phyloP scores from a whole-genome alignment of 805 yeast genomes.

The Lachancea waltii region DNA sequence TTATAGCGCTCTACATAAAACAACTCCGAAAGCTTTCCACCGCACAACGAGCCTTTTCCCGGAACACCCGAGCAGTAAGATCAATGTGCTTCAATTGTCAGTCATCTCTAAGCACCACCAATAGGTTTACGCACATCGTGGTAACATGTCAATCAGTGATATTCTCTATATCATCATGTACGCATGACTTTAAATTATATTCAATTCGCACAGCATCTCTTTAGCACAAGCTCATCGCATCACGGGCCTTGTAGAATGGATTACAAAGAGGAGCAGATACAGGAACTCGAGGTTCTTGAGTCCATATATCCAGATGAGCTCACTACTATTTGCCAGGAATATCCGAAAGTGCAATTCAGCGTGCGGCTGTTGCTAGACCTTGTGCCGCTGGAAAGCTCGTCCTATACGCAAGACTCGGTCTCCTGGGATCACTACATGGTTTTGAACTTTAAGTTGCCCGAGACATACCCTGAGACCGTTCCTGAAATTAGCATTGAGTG shows the following conservation, averaged over 20 bases:
- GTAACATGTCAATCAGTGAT: too few species aligned
- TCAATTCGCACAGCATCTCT: too few species aligned
- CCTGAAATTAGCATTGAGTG: conserved; percentile 49
- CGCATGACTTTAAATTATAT: too few species aligned
- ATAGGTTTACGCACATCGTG: too few species aligned
- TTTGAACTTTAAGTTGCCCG: conserved; percentile 67
- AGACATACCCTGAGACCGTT: conserved; percentile 71
- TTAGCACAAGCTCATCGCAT: not conserved
- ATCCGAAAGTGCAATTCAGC: conserved; percentile 34
- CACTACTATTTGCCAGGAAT: conserved; percentile 41
- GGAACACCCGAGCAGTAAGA: too few species aligned
- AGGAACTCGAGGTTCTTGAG: conserved; percentile 84
- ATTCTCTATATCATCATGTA: too few species aligned
- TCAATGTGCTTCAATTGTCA: too few species aligned
- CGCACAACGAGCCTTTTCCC: too few species aligned
- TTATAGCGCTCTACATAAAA: too few species aligned
- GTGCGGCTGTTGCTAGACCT: conserved; percentile 63
- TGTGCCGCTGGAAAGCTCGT: conserved; percentile 11
- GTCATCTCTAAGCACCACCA: too few species aligned
- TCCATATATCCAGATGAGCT: conserved; percentile 91
- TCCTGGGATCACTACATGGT: conserved; percentile 49
- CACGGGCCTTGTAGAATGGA: conserved; percentile 51
- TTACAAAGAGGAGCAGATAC: conserved; percentile 72
- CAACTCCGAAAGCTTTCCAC: too few species aligned
- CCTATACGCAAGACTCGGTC: conserved; percentile 33